Percentiles rank a stretch among this genome's conserved stretches.
These are phyloP conservation scores for Gentiana dahurica DNA, from an alignment of 257 asterid genomes.

Conservation along the genomic window DNA sequence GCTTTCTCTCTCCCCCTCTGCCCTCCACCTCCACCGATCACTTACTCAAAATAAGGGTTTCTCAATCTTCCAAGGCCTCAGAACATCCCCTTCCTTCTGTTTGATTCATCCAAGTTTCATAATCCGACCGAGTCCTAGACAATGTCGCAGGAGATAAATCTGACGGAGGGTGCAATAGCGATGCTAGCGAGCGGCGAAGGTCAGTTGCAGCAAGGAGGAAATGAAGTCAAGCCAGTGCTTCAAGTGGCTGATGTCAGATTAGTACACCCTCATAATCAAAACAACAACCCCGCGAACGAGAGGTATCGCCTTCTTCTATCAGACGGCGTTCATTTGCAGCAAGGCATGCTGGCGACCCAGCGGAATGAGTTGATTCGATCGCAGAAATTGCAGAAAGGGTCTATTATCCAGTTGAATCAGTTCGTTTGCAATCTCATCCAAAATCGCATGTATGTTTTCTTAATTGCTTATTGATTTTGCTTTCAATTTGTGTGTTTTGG, in stretches of 20 bases:
- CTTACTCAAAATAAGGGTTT: slow-evolving; percentile 4
- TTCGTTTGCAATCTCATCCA: slow-evolving; percentile 59
- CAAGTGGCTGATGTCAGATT: slow-evolving; percentile 49
- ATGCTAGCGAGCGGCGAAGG: slow-evolving; percentile 29
- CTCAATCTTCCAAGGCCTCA: background rate
- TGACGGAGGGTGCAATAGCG: slow-evolving; percentile 60
- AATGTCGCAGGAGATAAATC: slow-evolving; percentile 29
- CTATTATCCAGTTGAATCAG: slow-evolving; percentile 47
- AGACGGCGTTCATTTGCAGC: slow-evolving; percentile 52
- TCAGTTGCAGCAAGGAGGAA: slow-evolving; percentile 8
- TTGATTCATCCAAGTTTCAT: background rate
- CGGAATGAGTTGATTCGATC: slow-evolving; percentile 51
- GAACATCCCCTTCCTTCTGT: slow-evolving; percentile 2
- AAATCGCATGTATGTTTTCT: slow-evolving; percentile 42
- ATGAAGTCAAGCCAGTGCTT: slow-evolving; percentile 48
- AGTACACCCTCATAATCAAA: slow-evolving; percentile 37
- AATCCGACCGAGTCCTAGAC: background rate
- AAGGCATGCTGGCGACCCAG: slow-evolving; percentile 89
- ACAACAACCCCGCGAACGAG: slow-evolving; percentile 20
- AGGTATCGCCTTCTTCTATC: slow-evolving; percentile 62
- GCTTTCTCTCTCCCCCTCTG: background rate
- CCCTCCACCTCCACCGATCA: background rate
- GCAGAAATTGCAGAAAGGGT: slow-evolving; percentile 46
- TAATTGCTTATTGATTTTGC: background rate
- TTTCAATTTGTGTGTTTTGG: background rate